Evolutionary conservation across 2,329 filamentous ascomycete species (phyloP).

Genomic region (Cladosporium sp.): DNA sequence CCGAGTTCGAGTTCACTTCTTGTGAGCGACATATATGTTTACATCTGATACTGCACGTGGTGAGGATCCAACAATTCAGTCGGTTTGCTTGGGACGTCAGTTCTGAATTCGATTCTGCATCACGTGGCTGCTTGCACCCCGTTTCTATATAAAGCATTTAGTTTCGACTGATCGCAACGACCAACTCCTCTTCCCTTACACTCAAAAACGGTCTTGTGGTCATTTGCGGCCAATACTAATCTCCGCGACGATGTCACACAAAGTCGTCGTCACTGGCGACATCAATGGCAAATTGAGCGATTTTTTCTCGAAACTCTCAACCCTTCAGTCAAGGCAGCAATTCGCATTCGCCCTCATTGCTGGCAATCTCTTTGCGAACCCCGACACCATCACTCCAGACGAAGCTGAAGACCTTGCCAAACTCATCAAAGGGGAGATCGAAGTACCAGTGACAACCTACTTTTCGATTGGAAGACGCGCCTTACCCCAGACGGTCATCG

Average conservation of each 20-base stretch:
- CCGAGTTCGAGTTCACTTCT: not conserved
- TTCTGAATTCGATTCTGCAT: too few species aligned
- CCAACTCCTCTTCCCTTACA: too few species aligned
- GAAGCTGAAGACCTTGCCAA: conserved; percentile 31
- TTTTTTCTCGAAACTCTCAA: conserved; percentile 74
- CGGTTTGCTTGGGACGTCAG: too few species aligned
- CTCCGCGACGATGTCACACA: conserved; percentile 17
- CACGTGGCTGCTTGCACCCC: too few species aligned
- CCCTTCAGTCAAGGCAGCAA: conserved; percentile 78
- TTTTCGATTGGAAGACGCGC: conserved; percentile 74
- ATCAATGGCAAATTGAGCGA: conserved; percentile 73
- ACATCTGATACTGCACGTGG: too few species aligned
- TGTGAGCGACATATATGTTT: not conserved
- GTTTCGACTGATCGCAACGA: too few species aligned
- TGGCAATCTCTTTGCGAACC: conserved; percentile 73
- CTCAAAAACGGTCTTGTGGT: too few species aligned
- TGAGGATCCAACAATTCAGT: too few species aligned
- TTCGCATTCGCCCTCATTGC: conserved; percentile 82
- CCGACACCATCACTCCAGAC: conserved; percentile 47
- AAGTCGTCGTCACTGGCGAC: conserved; percentile 69
- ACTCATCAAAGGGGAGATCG: conserved; percentile 68
- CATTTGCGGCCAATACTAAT: too few species aligned
- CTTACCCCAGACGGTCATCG: conserved; percentile 67
- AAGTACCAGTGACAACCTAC: conserved; percentile 79
- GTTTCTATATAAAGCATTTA: too few species aligned